Conservation (phyloP, 2,329 filamentous ascomycete genomes). For the Endoconidiophora laricicola region DNA sequence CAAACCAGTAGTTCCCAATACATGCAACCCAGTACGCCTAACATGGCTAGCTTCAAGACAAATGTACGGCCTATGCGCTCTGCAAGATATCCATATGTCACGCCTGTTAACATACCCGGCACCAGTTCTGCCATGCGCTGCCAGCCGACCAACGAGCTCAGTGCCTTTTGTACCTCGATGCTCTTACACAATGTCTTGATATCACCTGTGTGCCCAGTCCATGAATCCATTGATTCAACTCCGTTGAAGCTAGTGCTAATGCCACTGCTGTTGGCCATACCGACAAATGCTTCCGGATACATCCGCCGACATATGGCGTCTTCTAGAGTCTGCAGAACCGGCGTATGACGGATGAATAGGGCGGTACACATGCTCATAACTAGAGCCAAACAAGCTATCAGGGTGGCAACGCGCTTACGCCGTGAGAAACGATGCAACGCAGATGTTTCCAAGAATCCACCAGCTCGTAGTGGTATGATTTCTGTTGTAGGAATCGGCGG, state of each 20-base stretch:
- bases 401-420: too few species aligned
- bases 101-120: not conserved
- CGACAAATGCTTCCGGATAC: not conserved
- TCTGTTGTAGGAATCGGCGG: too few species aligned
- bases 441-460: too few species aligned
- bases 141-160: constrained; percentile 1
- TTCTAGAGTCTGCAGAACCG: not conserved
- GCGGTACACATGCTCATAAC: not conserved
- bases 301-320: not conserved
- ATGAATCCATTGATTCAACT: not conserved
- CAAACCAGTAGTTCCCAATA: not conserved
- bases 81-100: constrained; percentile 3
- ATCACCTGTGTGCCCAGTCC: too few species aligned
- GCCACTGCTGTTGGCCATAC: not conserved
- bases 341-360: not conserved
- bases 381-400: too few species aligned
- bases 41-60: not conserved
- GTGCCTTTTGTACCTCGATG: not conserved
- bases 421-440: too few species aligned
- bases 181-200: not conserved
- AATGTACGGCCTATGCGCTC: not conserved
- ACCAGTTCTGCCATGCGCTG: not conserved
- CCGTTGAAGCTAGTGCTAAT: not conserved
- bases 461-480: too few species aligned
- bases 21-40: not conserved